Base-by-base conservation (phyloP, 495 filamentous ascomycete species). In the Lasiosphaeriaceae sp. region DNA sequence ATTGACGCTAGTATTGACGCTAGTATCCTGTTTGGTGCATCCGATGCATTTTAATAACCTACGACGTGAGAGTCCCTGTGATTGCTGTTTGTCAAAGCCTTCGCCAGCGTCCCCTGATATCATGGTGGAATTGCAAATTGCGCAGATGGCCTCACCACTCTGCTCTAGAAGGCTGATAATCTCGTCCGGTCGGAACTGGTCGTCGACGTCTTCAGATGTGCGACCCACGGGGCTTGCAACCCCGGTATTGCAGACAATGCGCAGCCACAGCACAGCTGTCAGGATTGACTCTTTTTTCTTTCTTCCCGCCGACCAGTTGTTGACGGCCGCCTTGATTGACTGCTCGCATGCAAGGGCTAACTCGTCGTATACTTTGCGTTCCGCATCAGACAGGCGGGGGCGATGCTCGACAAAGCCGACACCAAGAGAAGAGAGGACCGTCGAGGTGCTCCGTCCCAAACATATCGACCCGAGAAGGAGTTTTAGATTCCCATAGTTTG, bases 301-400 rank as follows among this genome's bases (percentile, higher is more conserved):
- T 4, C 12, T 48, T 4, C 12, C 21, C 21, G n/a, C 9, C 6
- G 21, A 23, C 21, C 46, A 20, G 21, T 20, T 24, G 46, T 24
- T 48, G 19, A 23, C 46, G 46, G 46, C 46, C 19, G 46, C 46
- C 20, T 48, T 48, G 5, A 48, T 48, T 11, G 46, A 23, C 23
- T 23, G 22, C 21, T 23, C 46, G 46, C 46, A 48, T 6, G 46
- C 22, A 5, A 24, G 11, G 20, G 46, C 46, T 24, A 63, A 56
- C 43, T 56, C 45, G 22, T 65, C 57, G 46, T 75, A 74, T 48
- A 57, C 45, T 11, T 56, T 50, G 5, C 56, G 59, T 54, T 75
- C 69, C 5, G 49, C 50, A 2, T 43, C 41, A 6, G 67, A 58
- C 21, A 75, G 60, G 9, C 54, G 17, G 9, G 69, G 48, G 3